Conservation (phyloP, 768 basidiomycete genomes). For the Boletus reticuloceps region DNA sequence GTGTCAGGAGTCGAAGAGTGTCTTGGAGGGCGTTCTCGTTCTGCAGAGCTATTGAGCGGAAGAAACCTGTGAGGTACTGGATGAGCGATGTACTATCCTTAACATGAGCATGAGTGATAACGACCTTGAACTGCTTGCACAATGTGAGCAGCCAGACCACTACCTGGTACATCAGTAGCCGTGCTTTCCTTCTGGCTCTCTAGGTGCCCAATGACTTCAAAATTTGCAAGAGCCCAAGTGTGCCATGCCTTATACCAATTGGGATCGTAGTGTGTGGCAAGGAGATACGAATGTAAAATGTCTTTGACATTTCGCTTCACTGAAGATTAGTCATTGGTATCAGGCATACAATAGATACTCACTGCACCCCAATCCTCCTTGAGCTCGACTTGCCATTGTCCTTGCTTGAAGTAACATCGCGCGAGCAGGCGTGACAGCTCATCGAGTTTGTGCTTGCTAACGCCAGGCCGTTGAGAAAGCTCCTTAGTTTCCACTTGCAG, state of each 20-base stretch:
- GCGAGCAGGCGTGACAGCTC: conserved; percentile 88
- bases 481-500: conserved; percentile 60
- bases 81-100: conserved; percentile 11
- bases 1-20: conserved; percentile 84
- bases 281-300: conserved; percentile 79
- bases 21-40: conserved; percentile 93
- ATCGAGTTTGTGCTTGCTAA: conserved; percentile 57
- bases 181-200: conserved; percentile 63
- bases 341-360: conserved; percentile 28
- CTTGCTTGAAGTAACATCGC: conserved; percentile 94
- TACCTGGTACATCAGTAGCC: conserved; percentile 55
- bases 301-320: conserved; percentile 72
- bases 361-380: conserved; percentile 80
- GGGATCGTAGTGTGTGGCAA: conserved; percentile 88
- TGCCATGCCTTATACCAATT: conserved; percentile 99
- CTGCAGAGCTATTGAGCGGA: conserved; percentile 88
- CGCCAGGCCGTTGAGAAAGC: conserved; percentile 46
- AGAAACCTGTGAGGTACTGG: conserved; percentile 63
- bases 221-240: conserved; percentile 96
- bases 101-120: not conserved
- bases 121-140: conserved; percentile 91
- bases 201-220: conserved; percentile 84
- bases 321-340: conserved; percentile 9
- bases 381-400: conserved; percentile 87
- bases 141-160: conserved; percentile 74